phyloP scores from a whole-genome alignment of 805 yeast genomes.

The Tetrapisispora nanseiensis region DNA sequence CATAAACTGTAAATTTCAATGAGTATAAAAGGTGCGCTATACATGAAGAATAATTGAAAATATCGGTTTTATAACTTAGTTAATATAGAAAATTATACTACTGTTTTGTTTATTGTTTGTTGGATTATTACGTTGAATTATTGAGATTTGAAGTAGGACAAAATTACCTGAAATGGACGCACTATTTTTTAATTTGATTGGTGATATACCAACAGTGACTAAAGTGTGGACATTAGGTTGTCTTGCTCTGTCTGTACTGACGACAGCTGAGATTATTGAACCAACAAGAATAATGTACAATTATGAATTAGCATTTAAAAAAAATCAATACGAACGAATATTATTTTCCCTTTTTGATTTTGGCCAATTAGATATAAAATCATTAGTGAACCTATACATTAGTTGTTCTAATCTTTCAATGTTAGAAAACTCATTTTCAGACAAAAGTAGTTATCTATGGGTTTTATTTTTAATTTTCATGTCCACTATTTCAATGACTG shows the following conservation, averaged over 20 bases:
- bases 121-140: too few species aligned
- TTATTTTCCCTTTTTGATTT: constrained; percentile 32
- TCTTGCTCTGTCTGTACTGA: constrained; percentile 29
- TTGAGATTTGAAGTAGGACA: neutral
- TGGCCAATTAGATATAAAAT: constrained; percentile 25
- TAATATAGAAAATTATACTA: too few species aligned
- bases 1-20: too few species aligned
- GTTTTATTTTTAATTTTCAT: constrained; percentile 8
- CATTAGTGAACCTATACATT: constrained; percentile 16
- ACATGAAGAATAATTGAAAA: too few species aligned
- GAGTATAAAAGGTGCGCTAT: too few species aligned
- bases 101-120: too few species aligned
- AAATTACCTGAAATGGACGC: constrained; percentile 19
- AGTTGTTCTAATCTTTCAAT: constrained; percentile 18
- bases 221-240: constrained; percentile 31
- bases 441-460: constrained; percentile 22
- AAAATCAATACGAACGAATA: constrained; percentile 32
- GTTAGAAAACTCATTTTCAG: constrained; percentile 20
- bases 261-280: constrained; percentile 28
- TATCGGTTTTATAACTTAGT: too few species aligned
- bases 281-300: constrained; percentile 28
- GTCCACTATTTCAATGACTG: constrained; percentile 15
- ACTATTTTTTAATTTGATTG: constrained; percentile 19
- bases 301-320: constrained; percentile 32
- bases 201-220: constrained; percentile 34